Conservation (phyloP, 2,329 filamentous ascomycete genomes). For the Ramichloridium luteum region DNA sequence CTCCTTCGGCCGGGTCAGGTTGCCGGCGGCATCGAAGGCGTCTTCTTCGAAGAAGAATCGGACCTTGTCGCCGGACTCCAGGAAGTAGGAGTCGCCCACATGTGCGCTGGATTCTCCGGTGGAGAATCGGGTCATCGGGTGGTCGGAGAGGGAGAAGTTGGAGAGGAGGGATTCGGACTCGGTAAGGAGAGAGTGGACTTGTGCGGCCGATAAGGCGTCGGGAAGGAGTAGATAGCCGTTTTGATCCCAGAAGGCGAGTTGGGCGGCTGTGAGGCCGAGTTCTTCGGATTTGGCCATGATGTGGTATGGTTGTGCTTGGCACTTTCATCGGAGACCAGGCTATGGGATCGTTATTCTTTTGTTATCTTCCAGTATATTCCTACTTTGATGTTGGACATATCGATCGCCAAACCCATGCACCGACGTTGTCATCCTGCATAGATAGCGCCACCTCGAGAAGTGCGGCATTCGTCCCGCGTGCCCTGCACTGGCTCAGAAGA, state of each 20-base stretch:
- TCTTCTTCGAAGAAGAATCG: conserved; percentile 97
- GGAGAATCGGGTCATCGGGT: conserved; percentile 88
- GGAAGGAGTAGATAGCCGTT: conserved; percentile 89
- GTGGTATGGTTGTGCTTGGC: no score
- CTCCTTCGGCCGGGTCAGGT: conserved; percentile 65
- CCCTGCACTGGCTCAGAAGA: no score
- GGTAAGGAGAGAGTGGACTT: conserved; percentile 54
- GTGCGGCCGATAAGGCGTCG: conserved; percentile 54
- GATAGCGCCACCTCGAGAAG: no score
- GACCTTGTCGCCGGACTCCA: conserved; percentile 77
- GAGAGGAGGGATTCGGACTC: conserved; percentile 66
- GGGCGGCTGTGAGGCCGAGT: conserved; percentile 60
- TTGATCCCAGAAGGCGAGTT: conserved; percentile 58
- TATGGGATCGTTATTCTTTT: no score
- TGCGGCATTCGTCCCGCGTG: no score
- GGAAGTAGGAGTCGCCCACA: conserved; percentile 90
- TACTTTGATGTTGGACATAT: no score
- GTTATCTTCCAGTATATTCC: no score
- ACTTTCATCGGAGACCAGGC: no score
- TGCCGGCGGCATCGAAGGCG: conserved; percentile 56
- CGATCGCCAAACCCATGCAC: no score
- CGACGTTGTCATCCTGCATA: no score
- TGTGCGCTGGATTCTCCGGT: conserved; percentile 66
- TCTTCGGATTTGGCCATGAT: no score
- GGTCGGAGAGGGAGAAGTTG: conserved; percentile 63